phyloP scores from a whole-genome alignment of 2,329 filamentous ascomycete species.

The Ascosphaera apis region DNA sequence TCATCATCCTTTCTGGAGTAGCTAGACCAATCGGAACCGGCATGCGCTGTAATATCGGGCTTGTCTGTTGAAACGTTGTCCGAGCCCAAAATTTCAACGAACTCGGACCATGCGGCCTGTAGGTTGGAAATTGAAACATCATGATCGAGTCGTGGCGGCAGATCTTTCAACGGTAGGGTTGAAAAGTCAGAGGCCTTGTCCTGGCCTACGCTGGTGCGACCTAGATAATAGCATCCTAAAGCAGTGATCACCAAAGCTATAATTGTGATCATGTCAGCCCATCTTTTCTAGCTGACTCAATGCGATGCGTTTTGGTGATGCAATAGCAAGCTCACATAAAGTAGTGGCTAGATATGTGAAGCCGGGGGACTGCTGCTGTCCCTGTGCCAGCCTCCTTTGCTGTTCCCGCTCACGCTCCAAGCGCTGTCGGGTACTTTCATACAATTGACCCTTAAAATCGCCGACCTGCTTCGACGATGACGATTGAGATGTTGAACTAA shows the following conservation, averaged over 20 bases:
- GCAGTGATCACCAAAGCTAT: conserved; percentile 28
- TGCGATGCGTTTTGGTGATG: background rate
- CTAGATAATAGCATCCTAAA: conserved; percentile 32
- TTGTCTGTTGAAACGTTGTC: conserved; percentile 37
- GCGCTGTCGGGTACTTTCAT: conserved; percentile 36
- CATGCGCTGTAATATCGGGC: conserved; percentile 31
- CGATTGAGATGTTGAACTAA: conserved; percentile 9
- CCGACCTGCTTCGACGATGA: conserved; percentile 14
- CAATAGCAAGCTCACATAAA: conserved; percentile 8
- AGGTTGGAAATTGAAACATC: conserved; percentile 33
- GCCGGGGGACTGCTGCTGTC: conserved; percentile 18
- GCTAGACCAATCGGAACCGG: conserved; percentile 41
- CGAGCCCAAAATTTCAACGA: conserved; percentile 36
- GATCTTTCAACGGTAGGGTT: conserved; percentile 29
- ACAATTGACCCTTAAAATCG: conserved; percentile 35
- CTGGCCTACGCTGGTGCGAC: conserved; percentile 16
- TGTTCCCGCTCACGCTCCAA: conserved; percentile 34
- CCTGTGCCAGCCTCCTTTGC: conserved; percentile 26
- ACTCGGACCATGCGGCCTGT: conserved; percentile 41
- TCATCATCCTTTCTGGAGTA: conserved; percentile 21
- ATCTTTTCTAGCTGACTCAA: too few species aligned
- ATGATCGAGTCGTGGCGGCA: conserved; percentile 24
- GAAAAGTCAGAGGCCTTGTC: conserved; percentile 15
- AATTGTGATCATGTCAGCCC: background rate
- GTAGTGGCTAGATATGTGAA: conserved; percentile 16